Percentiles rank a stretch among this genome's conserved stretches.
Evolutionary conservation across 495 filamentous ascomycete genomes (phyloP).

Genomic region (Evansstolkia leycettana): DNA sequence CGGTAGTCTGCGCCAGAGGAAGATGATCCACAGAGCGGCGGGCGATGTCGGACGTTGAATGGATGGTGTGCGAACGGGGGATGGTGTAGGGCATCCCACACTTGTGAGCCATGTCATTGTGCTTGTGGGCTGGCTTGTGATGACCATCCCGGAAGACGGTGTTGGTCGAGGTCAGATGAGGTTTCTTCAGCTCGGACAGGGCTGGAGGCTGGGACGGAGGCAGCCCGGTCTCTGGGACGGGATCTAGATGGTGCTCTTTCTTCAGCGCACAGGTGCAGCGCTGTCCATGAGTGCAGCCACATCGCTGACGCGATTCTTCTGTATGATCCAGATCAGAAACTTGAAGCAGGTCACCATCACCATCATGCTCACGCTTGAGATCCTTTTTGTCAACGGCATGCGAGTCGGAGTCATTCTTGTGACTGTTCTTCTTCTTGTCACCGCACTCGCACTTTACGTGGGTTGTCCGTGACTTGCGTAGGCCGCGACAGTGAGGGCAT

Average conservation of each 20-base stretch:
- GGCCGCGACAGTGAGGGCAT: slow-evolving; percentile 91
- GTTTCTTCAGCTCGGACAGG: slow-evolving; percentile 43
- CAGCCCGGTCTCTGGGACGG: slow-evolving; percentile 52
- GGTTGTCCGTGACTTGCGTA: slow-evolving; percentile 92
- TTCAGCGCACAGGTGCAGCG: slow-evolving; percentile 89
- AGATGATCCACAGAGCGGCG: slow-evolving; percentile 62
- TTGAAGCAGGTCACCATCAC: slow-evolving; percentile 19
- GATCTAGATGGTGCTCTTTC: slow-evolving; percentile 71
- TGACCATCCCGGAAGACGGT: slow-evolving; percentile 87
- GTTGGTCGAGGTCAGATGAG: slow-evolving; percentile 67
- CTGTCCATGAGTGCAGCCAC: slow-evolving; percentile 82
- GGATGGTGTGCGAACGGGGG: slow-evolving; percentile 58
- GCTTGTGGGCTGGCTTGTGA: slow-evolving; percentile 84
- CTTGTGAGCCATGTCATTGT: slow-evolving; percentile 76
- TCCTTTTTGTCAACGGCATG: slow-evolving; percentile 42
- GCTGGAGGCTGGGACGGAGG: slow-evolving; percentile 26
- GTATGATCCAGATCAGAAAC: slow-evolving; percentile 31
- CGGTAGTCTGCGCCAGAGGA: slow-evolving; percentile 29
- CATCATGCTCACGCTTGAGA: slow-evolving; percentile 47
- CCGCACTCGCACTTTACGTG: slow-evolving; percentile 97
- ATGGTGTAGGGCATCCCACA: slow-evolving; percentile 73
- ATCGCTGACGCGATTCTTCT: slow-evolving; percentile 51
- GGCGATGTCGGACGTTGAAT: slow-evolving; percentile 42
- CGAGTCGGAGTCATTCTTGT: slow-evolving; percentile 50
- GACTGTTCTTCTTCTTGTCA: slow-evolving; percentile 61